Evolutionary conservation across 1,284 basidiomycete species (phyloP).

Genomic region (Apiotrichum gamsii): DNA sequence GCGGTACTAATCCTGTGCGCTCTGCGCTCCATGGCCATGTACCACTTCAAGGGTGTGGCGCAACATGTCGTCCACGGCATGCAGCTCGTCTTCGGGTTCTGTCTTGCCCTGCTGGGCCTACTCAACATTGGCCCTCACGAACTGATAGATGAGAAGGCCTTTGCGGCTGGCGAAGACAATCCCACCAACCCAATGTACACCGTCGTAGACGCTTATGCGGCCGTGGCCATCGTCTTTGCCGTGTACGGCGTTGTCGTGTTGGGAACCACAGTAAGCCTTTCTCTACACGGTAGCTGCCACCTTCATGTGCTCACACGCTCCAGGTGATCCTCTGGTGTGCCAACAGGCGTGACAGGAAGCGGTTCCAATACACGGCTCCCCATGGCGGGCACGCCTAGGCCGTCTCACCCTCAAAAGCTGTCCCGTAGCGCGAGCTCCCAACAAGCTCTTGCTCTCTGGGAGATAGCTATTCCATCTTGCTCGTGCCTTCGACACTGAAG

Average conservation of each 20-base stretch:
- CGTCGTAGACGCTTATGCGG: neutral
- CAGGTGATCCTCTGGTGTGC: too few relatives aligned
- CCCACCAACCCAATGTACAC: neutral
- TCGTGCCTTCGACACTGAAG: too few relatives aligned
- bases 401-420: too few relatives aligned
- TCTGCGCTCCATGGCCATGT: neutral
- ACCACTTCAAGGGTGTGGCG: neutral
- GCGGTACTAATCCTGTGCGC: neutral
- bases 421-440: too few relatives aligned
- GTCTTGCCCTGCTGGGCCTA: neutral
- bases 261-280: neutral
- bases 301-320: too few relatives aligned
- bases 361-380: too few relatives aligned
- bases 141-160: neutral
- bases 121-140: neutral
- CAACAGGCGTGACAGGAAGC: too few relatives aligned
- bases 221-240: neutral
- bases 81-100: neutral
- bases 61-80: neutral
- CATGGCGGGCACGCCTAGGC: too few relatives aligned
- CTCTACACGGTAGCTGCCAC: neutral
- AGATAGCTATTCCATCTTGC: too few relatives aligned
- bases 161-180: neutral
- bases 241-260: neutral
- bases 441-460: too few relatives aligned